Evolutionary conservation across 345 rosid genomes (phyloP).

Genomic region (Heritiera fomes): DNA sequence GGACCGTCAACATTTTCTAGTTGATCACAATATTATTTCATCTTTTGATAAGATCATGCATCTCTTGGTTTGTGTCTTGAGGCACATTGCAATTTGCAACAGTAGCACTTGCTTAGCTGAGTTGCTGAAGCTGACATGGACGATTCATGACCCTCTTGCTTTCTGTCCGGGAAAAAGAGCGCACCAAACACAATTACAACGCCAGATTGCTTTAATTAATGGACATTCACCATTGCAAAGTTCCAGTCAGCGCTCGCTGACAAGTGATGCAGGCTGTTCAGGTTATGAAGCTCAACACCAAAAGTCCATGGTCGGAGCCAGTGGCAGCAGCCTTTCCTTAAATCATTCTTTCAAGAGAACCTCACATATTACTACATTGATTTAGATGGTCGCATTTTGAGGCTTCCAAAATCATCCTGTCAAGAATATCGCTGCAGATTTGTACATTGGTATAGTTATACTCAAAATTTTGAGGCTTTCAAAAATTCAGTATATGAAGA

Average conservation of each 20-base stretch:
- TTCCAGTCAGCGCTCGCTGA: constrained; percentile 26
- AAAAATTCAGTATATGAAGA: constrained; percentile 22
- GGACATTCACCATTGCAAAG: constrained; percentile 35
- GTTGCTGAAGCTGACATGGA: constrained; percentile 50
- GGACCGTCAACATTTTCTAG: constrained; percentile 24
- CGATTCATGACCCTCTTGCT: constrained; percentile 38
- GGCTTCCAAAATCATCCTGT: constrained; percentile 27
- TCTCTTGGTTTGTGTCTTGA: constrained; percentile 23
- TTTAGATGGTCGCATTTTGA: constrained; percentile 34
- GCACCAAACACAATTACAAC: constrained; percentile 38
- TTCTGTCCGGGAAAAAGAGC: constrained; percentile 48
- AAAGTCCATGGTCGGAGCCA: constrained; percentile 55
- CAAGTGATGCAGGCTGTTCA: constrained; percentile 30
- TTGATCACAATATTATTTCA: constrained; percentile 8
- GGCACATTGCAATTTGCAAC: constrained; percentile 30
- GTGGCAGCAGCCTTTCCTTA: constrained; percentile 41
- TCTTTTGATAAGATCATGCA: constrained; percentile 31
- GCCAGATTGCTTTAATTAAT: constrained; percentile 39
- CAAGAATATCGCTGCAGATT: constrained; percentile 18
- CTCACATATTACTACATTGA: constrained; percentile 33
- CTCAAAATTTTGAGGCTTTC: constrained; percentile 17
- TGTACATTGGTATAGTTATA: constrained; percentile 18
- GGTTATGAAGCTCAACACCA: constrained; percentile 57
- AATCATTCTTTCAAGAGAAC: constrained; percentile 35
- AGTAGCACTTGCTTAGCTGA: constrained; percentile 28